Base-by-base conservation (phyloP, 495 filamentous ascomycete genomes). In the Aspergillus bridgeri region DNA sequence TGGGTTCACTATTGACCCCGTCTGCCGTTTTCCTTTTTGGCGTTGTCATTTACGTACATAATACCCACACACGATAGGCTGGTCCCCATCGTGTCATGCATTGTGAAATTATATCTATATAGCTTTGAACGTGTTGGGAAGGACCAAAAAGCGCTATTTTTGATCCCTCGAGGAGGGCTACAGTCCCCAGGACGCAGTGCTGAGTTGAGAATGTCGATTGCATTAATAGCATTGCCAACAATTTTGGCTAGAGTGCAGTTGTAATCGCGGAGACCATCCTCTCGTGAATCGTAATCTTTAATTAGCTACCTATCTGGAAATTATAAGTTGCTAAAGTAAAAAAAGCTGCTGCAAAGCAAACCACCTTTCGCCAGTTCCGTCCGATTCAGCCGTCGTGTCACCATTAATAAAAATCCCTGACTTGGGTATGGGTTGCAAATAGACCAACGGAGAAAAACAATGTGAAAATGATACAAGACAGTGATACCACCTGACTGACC, bases 381-480 rank as follows among this genome's bases (percentile, higher is more conserved):
- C 53, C 29, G 43, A 56, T 7, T 47, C 44, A 27, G 24, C 56
- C 24, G 38, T 33, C 49, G 48, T 53, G 11, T 47, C 44, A 23
- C 33, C 46, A 20, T 51, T 22, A 48, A 20, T n/a, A n/a, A 27
- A 49, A 48, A 13, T 38, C 33, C 33, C 33, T 13, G 17, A 38
- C 33, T 38, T 9, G 33, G 33, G 33, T 38, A 38, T 38, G 33
- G 33, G 48, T 42, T 52, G 23, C 23, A 44, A 38, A 20, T 33
- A 55, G 22, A 54, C 29, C 17, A 51, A 58, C 20, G 22, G 22
- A 49, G 56, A 50, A 57, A 27, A n/a, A 55, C 60, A 58, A 56
- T 54, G 42, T 51, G 63, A 57, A 57, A 63, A 62, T 25, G 67
- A 72, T 68, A 69, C 57, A 56, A 59, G 57, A 61, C 49, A 60